phyloP scores from a whole-genome alignment of 305 asterid genomes.

The Solanum hybrid region DNA sequence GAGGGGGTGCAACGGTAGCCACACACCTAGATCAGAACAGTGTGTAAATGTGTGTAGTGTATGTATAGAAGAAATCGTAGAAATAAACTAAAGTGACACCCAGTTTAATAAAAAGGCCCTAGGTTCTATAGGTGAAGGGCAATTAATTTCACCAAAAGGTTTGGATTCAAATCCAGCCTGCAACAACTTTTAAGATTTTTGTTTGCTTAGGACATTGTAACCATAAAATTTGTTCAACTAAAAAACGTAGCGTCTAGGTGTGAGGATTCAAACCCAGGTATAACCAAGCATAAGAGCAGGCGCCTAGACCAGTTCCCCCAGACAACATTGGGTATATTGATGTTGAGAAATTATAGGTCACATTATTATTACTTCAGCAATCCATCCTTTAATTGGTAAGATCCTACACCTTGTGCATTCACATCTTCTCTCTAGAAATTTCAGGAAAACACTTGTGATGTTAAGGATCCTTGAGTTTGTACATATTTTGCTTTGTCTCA shows the following conservation, averaged over 20 bases:
- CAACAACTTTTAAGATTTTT: background rate
- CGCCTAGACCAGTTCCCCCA: background rate
- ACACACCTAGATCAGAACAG: background rate
- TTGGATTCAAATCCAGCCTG: background rate
- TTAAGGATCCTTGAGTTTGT: background rate
- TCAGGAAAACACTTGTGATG: background rate
- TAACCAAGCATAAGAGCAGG: background rate
- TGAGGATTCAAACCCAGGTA: background rate
- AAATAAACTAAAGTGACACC: background rate
- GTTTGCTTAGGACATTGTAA: background rate
- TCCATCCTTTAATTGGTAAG: background rate
- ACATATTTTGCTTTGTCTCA: background rate
- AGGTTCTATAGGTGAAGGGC: background rate
- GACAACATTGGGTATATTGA: background rate
- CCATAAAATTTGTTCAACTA: background rate
- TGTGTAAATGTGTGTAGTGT: background rate
- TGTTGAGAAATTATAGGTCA: background rate
- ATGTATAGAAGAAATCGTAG: background rate
- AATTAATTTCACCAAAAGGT: background rate
- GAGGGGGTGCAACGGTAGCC: background rate
- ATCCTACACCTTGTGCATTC: background rate
- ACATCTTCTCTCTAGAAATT: background rate
- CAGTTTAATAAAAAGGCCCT: background rate
- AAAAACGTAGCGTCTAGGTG: background rate
- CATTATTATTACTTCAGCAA: background rate